Conservation (phyloP, 768 basidiomycete species). For the Coprinopsis marcescibilis region DNA sequence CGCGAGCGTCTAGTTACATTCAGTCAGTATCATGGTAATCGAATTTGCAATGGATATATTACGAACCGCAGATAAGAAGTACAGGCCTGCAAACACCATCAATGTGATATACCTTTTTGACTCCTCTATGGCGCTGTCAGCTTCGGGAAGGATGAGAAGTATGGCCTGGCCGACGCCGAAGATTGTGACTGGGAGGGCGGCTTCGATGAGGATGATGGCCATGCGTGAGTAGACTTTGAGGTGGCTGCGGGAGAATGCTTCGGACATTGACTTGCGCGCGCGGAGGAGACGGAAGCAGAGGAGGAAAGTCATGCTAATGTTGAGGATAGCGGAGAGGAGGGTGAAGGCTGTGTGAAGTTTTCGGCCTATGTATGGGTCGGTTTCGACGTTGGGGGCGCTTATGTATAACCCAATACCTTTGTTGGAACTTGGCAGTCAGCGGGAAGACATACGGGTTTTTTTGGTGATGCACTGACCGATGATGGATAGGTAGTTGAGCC, state of each 20-base stretch:
- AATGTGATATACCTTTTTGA: no score
- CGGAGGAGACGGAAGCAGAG: constrained; percentile 3
- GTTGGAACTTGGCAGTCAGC: not conserved
- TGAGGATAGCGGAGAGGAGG: not conserved
- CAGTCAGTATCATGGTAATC: no score
- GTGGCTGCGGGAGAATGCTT: not conserved
- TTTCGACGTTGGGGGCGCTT: not conserved
- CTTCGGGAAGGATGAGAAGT: not conserved
- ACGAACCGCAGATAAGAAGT: no score
- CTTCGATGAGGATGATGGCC: constrained; percentile 1
- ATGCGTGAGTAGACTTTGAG: constrained; percentile 3
- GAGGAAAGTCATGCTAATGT: constrained; percentile 4
- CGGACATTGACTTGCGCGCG: not conserved
- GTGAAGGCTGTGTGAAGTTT: constrained; percentile 3
- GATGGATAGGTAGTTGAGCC: not conserved
- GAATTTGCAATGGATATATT: no score
- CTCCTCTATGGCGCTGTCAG: no score
- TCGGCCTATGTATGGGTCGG: not conserved
- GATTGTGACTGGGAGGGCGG: constrained; percentile 1
- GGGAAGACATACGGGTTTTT: not conserved
- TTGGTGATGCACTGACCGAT: not conserved
- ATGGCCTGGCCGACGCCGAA: not conserved
- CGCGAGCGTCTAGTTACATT: no score
- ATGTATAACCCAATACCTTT: not conserved
- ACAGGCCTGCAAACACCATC: no score